Evolutionary conservation across 768 basidiomycete genomes (phyloP), one percentile per base, ranked within the genome.

Genomic region (Boletus eberwhitei): DNA sequence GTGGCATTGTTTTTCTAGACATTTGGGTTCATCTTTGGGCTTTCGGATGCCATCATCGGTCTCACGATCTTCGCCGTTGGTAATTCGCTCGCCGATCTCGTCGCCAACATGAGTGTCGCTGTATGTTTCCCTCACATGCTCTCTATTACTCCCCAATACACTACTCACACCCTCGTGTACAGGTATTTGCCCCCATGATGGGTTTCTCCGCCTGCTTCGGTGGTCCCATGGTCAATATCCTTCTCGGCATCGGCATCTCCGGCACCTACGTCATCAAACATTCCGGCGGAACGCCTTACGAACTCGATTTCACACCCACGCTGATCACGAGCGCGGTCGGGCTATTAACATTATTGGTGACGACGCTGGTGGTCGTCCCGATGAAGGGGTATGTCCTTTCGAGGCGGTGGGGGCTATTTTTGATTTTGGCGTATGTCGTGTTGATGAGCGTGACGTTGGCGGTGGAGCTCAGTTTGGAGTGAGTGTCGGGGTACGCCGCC

Each of bases 21-120:
- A 0, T 88, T 97, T 61, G 97, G 96, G 7, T 83, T 88, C 66
- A 90, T 98, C 48, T 90, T 99, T 65, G 96, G 95, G 3, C 78
- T 99, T 24, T 97, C 94, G 16, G 95, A 98, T 65, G 94, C 97
- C 41, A 96, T 99, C 67, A 90, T 99, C 53, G 96, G 96, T 13
- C 74, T 99, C 39, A 98, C 96, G 1, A 88, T 99, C 55, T 99
- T 99, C 59, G 97, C 96, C 1, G 81, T 98, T 29, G 96, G 97
- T 24, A 98, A 98, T 70, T 96, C 93, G 14, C 80, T 97, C 5
- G 96, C 95, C 0, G 97, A 99, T 72, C 82, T 98, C 21, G 95
- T 99, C 7, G 96, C 97, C 21, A 98, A 98, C 72, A 90, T 92
- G 77, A 93, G 90, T 49, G 92, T 98, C 11, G 96, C 96, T 21